These are phyloP conservation scores for Thelephora terrestris DNA, from an alignment of 1,284 basidiomycete genomes.

Conservation along the genomic window DNA sequence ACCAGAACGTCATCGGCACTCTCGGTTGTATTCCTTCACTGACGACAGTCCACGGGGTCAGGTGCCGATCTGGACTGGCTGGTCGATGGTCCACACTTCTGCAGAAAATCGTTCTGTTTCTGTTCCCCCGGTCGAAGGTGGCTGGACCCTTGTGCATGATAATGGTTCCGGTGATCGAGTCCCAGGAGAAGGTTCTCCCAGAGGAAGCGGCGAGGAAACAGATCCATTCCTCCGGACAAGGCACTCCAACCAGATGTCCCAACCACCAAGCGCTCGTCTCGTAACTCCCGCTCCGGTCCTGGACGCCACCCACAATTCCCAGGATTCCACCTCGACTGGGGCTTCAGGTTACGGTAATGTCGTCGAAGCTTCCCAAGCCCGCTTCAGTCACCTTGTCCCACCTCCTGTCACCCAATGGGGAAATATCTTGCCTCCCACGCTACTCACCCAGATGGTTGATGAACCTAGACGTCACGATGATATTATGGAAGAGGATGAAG, in stretches of 20 bases:
- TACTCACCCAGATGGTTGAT: background rate
- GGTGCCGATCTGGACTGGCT: slow-evolving; percentile 42
- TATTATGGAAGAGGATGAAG: background rate
- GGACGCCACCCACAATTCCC: background rate
- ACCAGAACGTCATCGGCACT: slow-evolving; percentile 1
- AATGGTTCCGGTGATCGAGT: slow-evolving; percentile 17
- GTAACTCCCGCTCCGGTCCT: slow-evolving; percentile 8
- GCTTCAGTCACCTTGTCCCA: background rate
- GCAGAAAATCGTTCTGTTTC: slow-evolving; percentile 12
- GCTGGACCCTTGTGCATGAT: background rate
- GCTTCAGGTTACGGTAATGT: background rate
- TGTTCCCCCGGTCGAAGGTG: background rate
- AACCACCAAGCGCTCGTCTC: background rate
- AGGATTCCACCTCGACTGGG: background rate
- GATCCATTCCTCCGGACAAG: slow-evolving; percentile 47
- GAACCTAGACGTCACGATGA: background rate
- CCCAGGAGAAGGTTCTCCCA: slow-evolving; percentile 53
- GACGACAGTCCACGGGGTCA: slow-evolving; percentile 16
- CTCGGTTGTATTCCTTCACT: slow-evolving; percentile 22
- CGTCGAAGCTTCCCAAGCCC: background rate
- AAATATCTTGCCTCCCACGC: background rate
- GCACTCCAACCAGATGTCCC: background rate
- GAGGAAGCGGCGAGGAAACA: slow-evolving; percentile 54
- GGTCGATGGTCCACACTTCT: slow-evolving; percentile 33
- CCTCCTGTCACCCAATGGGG: background rate